phyloP scores from a whole-genome alignment of 495 filamentous ascomycete species.

The Trichoderma erinaceum region DNA sequence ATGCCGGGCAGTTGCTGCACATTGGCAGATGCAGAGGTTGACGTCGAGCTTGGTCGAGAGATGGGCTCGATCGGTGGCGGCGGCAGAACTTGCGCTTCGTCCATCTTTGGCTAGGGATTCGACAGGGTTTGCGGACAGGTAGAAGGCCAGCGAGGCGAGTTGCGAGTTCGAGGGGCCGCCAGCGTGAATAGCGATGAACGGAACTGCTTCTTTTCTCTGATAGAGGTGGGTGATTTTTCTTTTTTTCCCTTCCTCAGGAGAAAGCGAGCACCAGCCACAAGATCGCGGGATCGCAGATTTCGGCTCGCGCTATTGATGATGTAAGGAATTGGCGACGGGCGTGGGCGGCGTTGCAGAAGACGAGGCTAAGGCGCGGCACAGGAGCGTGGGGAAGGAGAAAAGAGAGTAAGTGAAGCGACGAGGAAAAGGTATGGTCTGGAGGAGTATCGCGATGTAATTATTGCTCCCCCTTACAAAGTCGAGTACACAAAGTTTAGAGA shows the following conservation, averaged over 20 bases:
- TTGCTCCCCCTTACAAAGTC: conserved; percentile 11
- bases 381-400: conserved; percentile 1
- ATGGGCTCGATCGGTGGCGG: conserved; percentile 39
- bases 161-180: conserved; percentile 32
- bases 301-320: conserved; percentile 10
- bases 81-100: conserved; percentile 31
- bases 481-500: neutral
- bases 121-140: conserved; percentile 14
- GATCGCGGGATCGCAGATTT: conserved; percentile 15
- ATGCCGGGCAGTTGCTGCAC: conserved; percentile 51
- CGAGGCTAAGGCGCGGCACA: neutral
- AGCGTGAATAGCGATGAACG: conserved; percentile 21
- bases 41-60: conserved; percentile 45
- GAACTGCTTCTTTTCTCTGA: neutral
- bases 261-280: conserved; percentile 1
- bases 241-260: neutral
- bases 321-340: conserved; percentile 3
- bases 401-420: neutral
- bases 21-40: conserved; percentile 33
- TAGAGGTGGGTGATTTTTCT: neutral
- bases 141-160: conserved; percentile 27
- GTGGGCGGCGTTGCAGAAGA: conserved; percentile 2
- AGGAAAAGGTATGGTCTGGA: neutral
- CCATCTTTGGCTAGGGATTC: conserved; percentile 32
- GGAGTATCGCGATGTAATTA: conserved; percentile 12